Conservation (phyloP, 768 basidiomycete species). For the Mycena floridula region DNA sequence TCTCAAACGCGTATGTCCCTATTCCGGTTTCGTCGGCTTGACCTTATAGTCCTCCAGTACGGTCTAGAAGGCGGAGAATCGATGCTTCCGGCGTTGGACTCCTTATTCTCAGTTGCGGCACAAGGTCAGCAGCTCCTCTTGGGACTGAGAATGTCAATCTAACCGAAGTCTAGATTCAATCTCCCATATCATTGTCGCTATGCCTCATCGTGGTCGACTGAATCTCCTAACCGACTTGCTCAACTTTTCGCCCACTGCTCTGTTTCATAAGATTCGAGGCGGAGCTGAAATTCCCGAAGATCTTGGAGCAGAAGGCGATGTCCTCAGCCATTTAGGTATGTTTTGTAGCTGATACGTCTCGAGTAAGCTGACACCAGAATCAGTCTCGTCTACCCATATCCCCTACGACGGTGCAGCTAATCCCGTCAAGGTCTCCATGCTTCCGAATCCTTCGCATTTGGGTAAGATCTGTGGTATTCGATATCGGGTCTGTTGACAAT, state of each 20-base stretch:
- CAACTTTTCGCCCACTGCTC: constrained; percentile 52
- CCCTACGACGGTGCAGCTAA: constrained; percentile 43
- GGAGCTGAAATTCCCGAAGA: constrained; percentile 65
- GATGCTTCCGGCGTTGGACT: constrained; percentile 85
- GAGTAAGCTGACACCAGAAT: not conserved
- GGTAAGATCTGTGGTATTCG: constrained; percentile 30
- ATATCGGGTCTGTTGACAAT: constrained; percentile 7
- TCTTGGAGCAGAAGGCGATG: constrained; percentile 71
- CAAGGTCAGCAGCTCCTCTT: constrained; percentile 30
- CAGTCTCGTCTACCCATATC: constrained; percentile 62
- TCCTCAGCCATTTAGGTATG: constrained; percentile 77
- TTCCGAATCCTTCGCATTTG: constrained; percentile 78
- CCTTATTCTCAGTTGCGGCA: constrained; percentile 64
- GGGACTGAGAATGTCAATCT: not conserved
- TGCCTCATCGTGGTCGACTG: constrained; percentile 86
- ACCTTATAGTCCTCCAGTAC: constrained; percentile 28
- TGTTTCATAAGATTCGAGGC: constrained; percentile 88
- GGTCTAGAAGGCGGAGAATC: constrained; percentile 92
- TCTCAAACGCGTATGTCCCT: constrained; percentile 52
- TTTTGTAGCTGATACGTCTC: constrained; percentile 1
- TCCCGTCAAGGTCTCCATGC: constrained; percentile 64
- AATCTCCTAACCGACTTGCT: constrained; percentile 81
- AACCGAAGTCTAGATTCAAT: constrained; percentile 45
- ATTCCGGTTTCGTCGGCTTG: not conserved
- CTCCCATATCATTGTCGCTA: constrained; percentile 68